A percentile compares a stretch with the other conserved stretches of the same genome.
phyloP scores from a whole-genome alignment of 108 stramenopile genomes.

The Hondaea fermentalgiana region DNA sequence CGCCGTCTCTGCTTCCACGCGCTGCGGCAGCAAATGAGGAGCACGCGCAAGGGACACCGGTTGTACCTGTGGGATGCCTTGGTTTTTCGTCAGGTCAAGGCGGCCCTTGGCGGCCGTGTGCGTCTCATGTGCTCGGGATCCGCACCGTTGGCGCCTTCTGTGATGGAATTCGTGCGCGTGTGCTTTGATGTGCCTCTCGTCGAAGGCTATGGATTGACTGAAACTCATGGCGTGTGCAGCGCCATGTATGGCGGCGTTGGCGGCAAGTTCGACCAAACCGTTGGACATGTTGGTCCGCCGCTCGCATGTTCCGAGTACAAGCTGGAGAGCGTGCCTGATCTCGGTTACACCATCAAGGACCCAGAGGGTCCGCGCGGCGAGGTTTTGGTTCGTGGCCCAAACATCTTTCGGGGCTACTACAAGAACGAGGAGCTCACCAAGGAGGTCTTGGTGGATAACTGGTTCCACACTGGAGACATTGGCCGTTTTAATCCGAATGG shows the following conservation, averaged over 20 bases:
- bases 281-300: neutral
- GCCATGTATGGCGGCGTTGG: neutral
- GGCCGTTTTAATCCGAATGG: conserved; percentile 73
- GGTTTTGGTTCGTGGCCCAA: conserved; percentile 57
- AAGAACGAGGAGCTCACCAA: conserved; percentile 69
- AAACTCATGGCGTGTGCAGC: neutral
- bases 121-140: conserved; percentile 32
- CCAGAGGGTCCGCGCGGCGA: conserved; percentile 46
- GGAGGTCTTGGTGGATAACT: conserved; percentile 67
- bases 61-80: conserved; percentile 80
- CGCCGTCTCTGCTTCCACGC: neutral
- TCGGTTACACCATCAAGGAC: neutral
- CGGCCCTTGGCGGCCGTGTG: conserved; percentile 76
- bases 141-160: neutral
- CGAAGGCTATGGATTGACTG: neutral
- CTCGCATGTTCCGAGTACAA: conserved; percentile 1
- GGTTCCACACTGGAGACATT: conserved; percentile 77
- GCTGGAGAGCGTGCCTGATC: neutral
- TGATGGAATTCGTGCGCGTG: neutral
- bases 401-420: conserved; percentile 68
- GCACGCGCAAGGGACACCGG: conserved; percentile 36
- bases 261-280: neutral
- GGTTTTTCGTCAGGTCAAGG: conserved; percentile 82
- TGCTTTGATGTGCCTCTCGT: neutral
- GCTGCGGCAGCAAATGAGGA: neutral